These are phyloP conservation scores for Penstemon eatonii DNA, from an alignment of 257 asterid genomes.

Conservation along the genomic window DNA sequence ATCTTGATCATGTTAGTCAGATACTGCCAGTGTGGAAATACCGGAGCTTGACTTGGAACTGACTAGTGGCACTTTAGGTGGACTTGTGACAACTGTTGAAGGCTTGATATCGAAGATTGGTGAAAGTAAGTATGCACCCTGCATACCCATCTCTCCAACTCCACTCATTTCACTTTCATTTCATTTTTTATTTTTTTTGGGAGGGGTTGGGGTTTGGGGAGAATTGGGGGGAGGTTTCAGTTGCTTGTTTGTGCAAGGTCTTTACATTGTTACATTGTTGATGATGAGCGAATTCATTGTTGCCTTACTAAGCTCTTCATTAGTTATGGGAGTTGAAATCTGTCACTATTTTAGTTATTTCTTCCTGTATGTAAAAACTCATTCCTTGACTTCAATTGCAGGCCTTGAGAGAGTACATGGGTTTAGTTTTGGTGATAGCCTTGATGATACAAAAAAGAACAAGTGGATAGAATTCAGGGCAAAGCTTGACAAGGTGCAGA, in stretches of 20 bases:
- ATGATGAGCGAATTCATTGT: neutral
- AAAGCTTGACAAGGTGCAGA: conserved; percentile 64
- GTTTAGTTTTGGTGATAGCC: conserved; percentile 88
- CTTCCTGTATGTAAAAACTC: conserved; percentile 4
- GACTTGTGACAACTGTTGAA: conserved; percentile 91
- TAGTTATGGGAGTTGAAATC: neutral
- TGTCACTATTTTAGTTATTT: neutral
- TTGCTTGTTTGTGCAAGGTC: too few species aligned
- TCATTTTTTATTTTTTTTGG: too few species aligned
- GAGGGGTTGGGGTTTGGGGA: too few species aligned
- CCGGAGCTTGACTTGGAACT: conserved; percentile 93
- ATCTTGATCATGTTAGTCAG: conserved; percentile 58
- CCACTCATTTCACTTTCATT: neutral
- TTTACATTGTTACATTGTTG: too few species aligned
- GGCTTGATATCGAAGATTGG: conserved; percentile 82
- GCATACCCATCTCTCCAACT: too few species aligned
- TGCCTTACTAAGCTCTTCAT: neutral
- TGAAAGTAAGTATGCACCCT: conserved; percentile 60
- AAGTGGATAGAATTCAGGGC: conserved; percentile 80
- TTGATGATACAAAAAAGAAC: conserved; percentile 54
- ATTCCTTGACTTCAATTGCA: conserved; percentile 39
- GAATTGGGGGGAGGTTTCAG: too few species aligned
- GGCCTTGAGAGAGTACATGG: conserved; percentile 88
- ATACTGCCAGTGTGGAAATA: conserved; percentile 72
- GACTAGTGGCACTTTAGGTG: conserved; percentile 87